phyloP scores from a whole-genome alignment of 225 moss, liverwort and hornwort genomes.

The Anthoceros angustus region DNA sequence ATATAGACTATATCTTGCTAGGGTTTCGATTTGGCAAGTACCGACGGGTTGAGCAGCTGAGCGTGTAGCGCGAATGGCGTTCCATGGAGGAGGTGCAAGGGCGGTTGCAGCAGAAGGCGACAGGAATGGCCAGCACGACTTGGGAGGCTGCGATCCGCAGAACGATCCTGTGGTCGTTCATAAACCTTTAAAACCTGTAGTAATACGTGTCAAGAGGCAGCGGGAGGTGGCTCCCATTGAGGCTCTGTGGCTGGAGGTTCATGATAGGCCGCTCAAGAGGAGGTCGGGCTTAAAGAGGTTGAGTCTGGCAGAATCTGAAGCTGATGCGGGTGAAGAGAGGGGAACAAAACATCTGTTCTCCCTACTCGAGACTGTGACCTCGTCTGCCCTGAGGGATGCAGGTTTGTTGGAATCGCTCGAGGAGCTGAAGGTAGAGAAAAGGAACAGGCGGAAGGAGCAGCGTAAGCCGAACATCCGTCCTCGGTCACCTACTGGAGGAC shows the following conservation, averaged over 20 bases:
- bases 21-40: no score
- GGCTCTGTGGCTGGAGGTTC: not conserved
- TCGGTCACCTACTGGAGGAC: slow-evolving; percentile 90
- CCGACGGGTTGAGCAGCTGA: no score
- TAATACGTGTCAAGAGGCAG: not conserved
- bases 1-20: no score
- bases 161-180: no score
- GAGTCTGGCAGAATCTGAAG: not conserved
- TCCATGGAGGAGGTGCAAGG: not conserved
- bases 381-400: not conserved
- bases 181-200: not conserved
- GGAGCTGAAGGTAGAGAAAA: not conserved
- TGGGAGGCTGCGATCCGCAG: no score
- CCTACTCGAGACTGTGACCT: not conserved
- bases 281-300: not conserved
- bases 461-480: slow-evolving; percentile 16
- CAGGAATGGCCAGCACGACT: no score
- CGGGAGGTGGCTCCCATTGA: not conserved
- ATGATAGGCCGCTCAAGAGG: not conserved
- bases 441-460: not conserved
- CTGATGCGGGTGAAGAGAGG: not conserved
- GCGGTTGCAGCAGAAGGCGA: not conserved
- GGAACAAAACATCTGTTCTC: not conserved
- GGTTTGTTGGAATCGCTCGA: not conserved
- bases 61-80: not conserved